Base-by-base conservation (phyloP, 139 green algal genomes). In the Asterochloris erici region DNA sequence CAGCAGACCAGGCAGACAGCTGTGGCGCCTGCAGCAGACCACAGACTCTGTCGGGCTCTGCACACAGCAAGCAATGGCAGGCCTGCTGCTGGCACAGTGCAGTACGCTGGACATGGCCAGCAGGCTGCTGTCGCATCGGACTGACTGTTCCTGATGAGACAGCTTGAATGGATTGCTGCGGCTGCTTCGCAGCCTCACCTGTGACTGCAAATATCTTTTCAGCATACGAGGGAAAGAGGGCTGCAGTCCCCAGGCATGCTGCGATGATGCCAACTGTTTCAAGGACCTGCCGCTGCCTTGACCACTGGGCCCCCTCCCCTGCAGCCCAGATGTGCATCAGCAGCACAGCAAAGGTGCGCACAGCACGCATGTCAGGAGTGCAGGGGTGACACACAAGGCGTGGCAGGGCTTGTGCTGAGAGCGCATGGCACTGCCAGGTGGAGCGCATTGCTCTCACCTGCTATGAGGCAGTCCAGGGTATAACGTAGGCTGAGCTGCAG, bases 181-280 rank as follows among this genome's bases (percentile, higher is more conserved):
- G n/a, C 16, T 68, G 86, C 38, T 54, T 54, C 38, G 6, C 38
- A 54, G 38, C 4, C 38, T 54, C 38, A 54, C 38, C 89, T 14
- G 89, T 92, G n/a, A 91, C 71, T 23, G 89, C 83, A 79, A 87
- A 87, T 10, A 92, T 86, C 81, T 90, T 91, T 28, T 91, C 89
- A 24, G 89, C 84, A 14, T 76, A 71, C 10, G 64, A 85, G 26
- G 90, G 90, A 61, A 86, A 94, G 9, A 82, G 68, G 6, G 90
- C 81, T 12, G 90, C 90, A 9, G 91, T 87, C 13, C 26, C 29
- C 0, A 90, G 86, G 60, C 73, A 74, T 70, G 23, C 29, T 2
- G 79, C 17, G 14, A 93, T 70, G n/a, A 84, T 88, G 68, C 38
- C 74, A 0, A 79, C 23, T n/a, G 90, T 94, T 70, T 90, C 85